Percentiles rank a stretch among this genome's conserved stretches.
These are phyloP conservation scores for Phanerochaete sordida DNA, from an alignment of 768 basidiomycete species.

Conservation along the genomic window DNA sequence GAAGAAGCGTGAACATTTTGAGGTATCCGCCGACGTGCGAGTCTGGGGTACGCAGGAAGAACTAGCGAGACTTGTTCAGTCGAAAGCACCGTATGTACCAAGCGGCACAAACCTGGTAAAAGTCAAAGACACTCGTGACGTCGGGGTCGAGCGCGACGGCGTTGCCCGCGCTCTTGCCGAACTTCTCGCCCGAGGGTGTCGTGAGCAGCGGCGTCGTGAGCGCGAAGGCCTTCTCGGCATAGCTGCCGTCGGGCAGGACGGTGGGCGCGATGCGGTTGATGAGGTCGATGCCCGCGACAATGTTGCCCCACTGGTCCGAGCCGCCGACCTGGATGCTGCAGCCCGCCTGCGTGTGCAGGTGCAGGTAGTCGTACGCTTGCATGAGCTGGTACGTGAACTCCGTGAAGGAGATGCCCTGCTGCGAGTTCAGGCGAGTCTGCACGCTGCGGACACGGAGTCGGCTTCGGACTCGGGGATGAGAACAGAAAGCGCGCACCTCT, in stretches of 20 bases:
- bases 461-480: neutral
- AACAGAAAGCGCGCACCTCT: slow-evolving; percentile 53
- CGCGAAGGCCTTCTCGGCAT: slow-evolving; percentile 55
- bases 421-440: slow-evolving; percentile 70
- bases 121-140: slow-evolving; percentile 85
- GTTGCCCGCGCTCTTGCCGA: slow-evolving; percentile 96
- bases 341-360: slow-evolving; percentile 56
- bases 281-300: slow-evolving; percentile 88
- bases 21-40: slow-evolving; percentile 78
- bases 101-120: slow-evolving; percentile 73
- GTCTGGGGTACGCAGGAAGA: slow-evolving; percentile 82
- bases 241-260: slow-evolving; percentile 3
- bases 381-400: slow-evolving; percentile 98
- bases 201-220: slow-evolving; percentile 94
- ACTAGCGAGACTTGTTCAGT: slow-evolving; percentile 47
- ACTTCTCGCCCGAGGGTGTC: slow-evolving; percentile 87
- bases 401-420: slow-evolving; percentile 93
- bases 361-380: slow-evolving; percentile 93
- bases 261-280: slow-evolving; percentile 54
- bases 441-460: slow-evolving; percentile 54
- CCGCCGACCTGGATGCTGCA: slow-evolving; percentile 93
- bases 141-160: slow-evolving; percentile 84
- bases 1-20: slow-evolving; percentile 77
- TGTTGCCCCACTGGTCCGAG: slow-evolving; percentile 99
- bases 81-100: neutral